These are phyloP conservation scores for Setomelanomma holmii DNA, from an alignment of 2,329 filamentous ascomycete genomes.

Conservation along the genomic window DNA sequence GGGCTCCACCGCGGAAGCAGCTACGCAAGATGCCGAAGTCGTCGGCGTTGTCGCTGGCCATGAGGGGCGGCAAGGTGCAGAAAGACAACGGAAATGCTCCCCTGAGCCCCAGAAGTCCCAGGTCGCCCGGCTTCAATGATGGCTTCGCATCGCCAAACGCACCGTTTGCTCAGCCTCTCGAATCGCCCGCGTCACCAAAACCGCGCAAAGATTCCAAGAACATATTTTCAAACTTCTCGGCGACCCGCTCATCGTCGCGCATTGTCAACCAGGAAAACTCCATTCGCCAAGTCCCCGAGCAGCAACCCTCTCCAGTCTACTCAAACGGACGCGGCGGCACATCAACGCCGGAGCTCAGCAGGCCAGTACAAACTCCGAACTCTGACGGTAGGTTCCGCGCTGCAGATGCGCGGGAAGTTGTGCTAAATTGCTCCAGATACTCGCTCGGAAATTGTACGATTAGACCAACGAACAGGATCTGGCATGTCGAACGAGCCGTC, in stretches of 20 bases:
- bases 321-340: conserved; percentile 53
- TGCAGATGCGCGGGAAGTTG: no score
- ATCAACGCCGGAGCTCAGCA: conserved; percentile 57
- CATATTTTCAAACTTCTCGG: conserved; percentile 59
- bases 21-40: conserved; percentile 50
- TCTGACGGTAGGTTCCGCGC: conserved; percentile 41
- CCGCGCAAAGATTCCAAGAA: conserved; percentile 48
- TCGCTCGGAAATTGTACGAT: conserved; percentile 38
- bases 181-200: conserved; percentile 45
- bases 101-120: conserved; percentile 44
- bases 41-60: conserved; percentile 46
- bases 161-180: conserved; percentile 39
- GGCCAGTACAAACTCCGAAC: conserved; percentile 45
- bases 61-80: conserved; percentile 44
- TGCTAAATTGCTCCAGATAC: conserved; percentile 35
- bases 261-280: conserved; percentile 46
- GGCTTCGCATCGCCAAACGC: conserved; percentile 40
- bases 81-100: conserved; percentile 25
- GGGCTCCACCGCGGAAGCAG: conserved; percentile 33
- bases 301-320: conserved; percentile 45
- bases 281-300: conserved; percentile 43
- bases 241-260: conserved; percentile 56
- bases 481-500: conserved; percentile 35
- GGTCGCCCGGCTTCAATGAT: conserved; percentile 34
- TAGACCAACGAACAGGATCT: conserved; percentile 39